phyloP scores from a whole-genome alignment of 768 basidiomycete genomes.

The Rhodotorula diobovata region DNA sequence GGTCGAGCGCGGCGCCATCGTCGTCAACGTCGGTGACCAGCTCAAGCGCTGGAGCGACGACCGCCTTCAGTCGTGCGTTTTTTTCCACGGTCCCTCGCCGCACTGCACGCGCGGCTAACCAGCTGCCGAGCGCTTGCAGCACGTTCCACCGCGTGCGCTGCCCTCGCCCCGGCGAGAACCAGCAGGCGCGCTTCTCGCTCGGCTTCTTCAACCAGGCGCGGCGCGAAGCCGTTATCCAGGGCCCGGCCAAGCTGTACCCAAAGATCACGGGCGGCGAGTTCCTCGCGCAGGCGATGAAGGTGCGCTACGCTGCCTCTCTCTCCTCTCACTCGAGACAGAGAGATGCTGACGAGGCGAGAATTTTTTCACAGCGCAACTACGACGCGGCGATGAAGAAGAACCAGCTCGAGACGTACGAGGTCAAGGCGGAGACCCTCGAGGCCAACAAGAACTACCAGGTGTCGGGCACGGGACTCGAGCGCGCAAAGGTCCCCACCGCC shows the following conservation, averaged over 20 bases:
- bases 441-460: conserved; percentile 20
- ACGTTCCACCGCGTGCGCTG: conserved; percentile 45
- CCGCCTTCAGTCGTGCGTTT: conserved; percentile 40
- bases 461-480: conserved; percentile 21
- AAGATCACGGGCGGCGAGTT: conserved; percentile 44
- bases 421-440: conserved; percentile 11
- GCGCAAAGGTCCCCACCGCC: neutral
- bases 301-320: neutral
- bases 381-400: conserved; percentile 12
- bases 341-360: neutral
- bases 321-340: neutral
- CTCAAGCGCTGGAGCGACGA: conserved; percentile 44
- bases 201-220: conserved; percentile 46
- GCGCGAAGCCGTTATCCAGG: conserved; percentile 42
- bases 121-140: neutral
- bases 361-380: conserved; percentile 17
- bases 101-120: too few species aligned
- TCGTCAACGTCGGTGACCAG: conserved; percentile 44
- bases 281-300: conserved; percentile 43
- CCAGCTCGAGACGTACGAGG: conserved; percentile 17
- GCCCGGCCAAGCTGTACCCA: conserved; percentile 41
- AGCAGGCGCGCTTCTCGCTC: conserved; percentile 40
- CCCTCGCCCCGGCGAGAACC: conserved; percentile 37
- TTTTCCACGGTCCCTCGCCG: neutral
- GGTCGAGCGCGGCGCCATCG: conserved; percentile 41